phyloP scores from a whole-genome alignment of 129 eudicot species.

The Chrysanthemum makinoi region DNA sequence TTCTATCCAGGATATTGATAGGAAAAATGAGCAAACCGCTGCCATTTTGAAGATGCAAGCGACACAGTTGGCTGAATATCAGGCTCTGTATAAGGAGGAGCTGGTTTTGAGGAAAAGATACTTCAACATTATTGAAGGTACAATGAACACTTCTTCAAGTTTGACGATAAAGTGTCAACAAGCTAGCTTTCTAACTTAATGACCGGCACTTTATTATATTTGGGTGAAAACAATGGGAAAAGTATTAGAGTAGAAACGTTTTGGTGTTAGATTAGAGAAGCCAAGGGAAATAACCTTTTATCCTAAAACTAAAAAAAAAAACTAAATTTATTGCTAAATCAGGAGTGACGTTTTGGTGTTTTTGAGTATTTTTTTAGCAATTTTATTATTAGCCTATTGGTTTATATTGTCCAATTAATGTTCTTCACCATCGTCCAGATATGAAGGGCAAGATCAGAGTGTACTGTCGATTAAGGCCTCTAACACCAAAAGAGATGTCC shows the following conservation, averaged over 20 bases:
- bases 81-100: slow-evolving; percentile 88
- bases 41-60: slow-evolving; percentile 94
- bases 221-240: too few relatives aligned
- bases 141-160: not conserved
- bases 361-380: too few relatives aligned
- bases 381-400: too few relatives aligned
- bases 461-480: slow-evolving; percentile 88
- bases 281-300: too few relatives aligned
- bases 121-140: slow-evolving; percentile 94
- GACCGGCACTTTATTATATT: too few relatives aligned
- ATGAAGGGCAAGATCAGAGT: slow-evolving; percentile 99
- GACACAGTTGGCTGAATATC: slow-evolving; percentile 81
- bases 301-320: too few relatives aligned
- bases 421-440: slow-evolving; percentile 37
- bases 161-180: not conserved
- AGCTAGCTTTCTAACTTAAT: too few relatives aligned
- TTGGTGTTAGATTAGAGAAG: too few relatives aligned
- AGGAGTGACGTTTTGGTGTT: too few relatives aligned
- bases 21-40: slow-evolving; percentile 98
- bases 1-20: slow-evolving; percentile 75
- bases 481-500: slow-evolving; percentile 61
- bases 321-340: too few relatives aligned
- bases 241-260: too few relatives aligned
- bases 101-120: slow-evolving; percentile 75
- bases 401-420: not conserved